Conservation (phyloP, 805 yeast species). For the Lipomyces oligophaga region DNA sequence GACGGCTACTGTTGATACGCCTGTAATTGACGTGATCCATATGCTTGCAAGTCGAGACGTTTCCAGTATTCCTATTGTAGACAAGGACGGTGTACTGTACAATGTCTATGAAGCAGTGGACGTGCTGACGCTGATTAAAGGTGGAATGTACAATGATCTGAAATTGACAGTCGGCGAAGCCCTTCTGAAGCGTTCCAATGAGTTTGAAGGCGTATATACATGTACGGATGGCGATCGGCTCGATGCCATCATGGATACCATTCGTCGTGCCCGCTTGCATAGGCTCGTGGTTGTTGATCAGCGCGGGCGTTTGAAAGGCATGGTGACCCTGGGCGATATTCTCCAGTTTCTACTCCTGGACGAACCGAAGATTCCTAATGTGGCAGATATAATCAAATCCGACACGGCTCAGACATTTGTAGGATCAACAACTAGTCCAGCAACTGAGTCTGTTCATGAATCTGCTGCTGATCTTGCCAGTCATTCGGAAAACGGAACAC, state of each 20-base stretch:
- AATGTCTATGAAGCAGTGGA: constrained; percentile 97
- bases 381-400: no score
- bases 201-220: constrained; percentile 96
- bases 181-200: constrained; percentile 85
- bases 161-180: constrained; percentile 95
- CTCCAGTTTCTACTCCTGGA: constrained; percentile 75
- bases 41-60: constrained; percentile 73
- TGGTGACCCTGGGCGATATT: constrained; percentile 87
- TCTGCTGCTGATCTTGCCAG: no score
- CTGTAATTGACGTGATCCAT: constrained; percentile 90
- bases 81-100: constrained; percentile 61
- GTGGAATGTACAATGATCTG: constrained; percentile 88
- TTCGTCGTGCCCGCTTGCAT: constrained; percentile 84
- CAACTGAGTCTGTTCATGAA: no score
- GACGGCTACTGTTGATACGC: constrained; percentile 83
- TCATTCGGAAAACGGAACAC: no score
- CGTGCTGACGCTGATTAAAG: constrained; percentile 85
- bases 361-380: no score
- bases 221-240: constrained; percentile 84
- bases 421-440: no score
- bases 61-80: constrained; percentile 89
- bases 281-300: constrained; percentile 83
- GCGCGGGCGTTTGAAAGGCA: constrained; percentile 67
- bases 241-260: constrained; percentile 87
- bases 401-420: no score